A percentile compares a stretch with the other conserved stretches of the same genome.
phyloP scores from a whole-genome alignment of 805 yeast genomes.

The Teunomyces cretensis region DNA sequence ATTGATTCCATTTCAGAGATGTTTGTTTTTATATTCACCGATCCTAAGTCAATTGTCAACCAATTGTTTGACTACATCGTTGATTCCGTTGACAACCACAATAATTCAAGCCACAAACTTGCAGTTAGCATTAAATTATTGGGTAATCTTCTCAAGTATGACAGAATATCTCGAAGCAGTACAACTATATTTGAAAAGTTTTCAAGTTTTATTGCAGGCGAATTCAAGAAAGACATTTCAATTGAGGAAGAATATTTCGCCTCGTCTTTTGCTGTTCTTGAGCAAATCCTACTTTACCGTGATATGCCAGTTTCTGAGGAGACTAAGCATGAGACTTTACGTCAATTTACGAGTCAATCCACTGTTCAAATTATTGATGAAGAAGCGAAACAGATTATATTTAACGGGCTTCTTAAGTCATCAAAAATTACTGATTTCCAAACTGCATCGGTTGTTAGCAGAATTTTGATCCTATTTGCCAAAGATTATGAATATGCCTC shows the following conservation, averaged over 20 bases:
- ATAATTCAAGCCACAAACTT: slow-evolving; percentile 9
- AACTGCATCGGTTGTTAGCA: slow-evolving; percentile 53
- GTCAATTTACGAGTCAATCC: slow-evolving; percentile 7
- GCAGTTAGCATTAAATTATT: slow-evolving; percentile 14
- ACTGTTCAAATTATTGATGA: slow-evolving; percentile 16
- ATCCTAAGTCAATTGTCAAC: slow-evolving; percentile 7
- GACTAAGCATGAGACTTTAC: slow-evolving; percentile 11
- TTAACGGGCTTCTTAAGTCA: slow-evolving; percentile 43
- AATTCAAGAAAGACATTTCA: slow-evolving; percentile 20
- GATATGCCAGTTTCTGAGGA: slow-evolving; percentile 48
- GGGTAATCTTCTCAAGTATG: slow-evolving; percentile 12
- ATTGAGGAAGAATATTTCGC: slow-evolving; percentile 57
- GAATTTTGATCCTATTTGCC: slow-evolving; percentile 55
- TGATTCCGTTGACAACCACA: slow-evolving; percentile 9
- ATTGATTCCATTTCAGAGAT: slow-evolving; percentile 21
- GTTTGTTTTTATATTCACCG: slow-evolving; percentile 8
- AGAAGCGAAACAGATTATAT: slow-evolving; percentile 30
- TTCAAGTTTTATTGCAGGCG: slow-evolving; percentile 32
- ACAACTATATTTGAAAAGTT: slow-evolving; percentile 28
- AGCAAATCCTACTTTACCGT: slow-evolving; percentile 51
- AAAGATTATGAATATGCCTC: slow-evolving; percentile 40
- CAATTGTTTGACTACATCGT: slow-evolving; percentile 13
- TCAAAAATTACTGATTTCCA: slow-evolving; percentile 41
- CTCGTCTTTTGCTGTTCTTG: slow-evolving; percentile 54
- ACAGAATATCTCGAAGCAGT: slow-evolving; percentile 7